Evolutionary conservation across 495 filamentous ascomycete genomes (phyloP).

Genomic region (Penicillium chermesinum): DNA sequence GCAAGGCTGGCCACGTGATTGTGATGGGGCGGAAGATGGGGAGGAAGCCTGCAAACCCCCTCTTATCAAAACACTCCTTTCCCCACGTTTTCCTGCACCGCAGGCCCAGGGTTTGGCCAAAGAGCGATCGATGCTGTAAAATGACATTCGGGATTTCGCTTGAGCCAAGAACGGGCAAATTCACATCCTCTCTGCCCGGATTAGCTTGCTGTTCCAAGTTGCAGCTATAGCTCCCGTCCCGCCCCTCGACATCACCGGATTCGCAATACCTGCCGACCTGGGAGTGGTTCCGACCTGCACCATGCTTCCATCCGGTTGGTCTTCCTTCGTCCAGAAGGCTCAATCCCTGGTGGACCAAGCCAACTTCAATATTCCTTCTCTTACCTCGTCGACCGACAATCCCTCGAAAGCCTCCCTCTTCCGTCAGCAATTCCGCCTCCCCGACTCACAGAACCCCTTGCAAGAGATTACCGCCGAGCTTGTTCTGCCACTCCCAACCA

Average conservation of each 20-base stretch:
- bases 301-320: conserved; percentile 65
- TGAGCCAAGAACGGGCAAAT: conserved; percentile 20
- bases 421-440: conserved; percentile 92
- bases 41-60: conserved; percentile 16
- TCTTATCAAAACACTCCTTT: conserved; percentile 23
- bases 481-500: conserved; percentile 62
- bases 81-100: conserved; percentile 15
- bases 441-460: conserved; percentile 81
- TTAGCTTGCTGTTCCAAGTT: conserved; percentile 18
- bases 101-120: conserved; percentile 15
- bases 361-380: conserved; percentile 55
- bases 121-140: conserved; percentile 24
- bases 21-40: conserved; percentile 6
- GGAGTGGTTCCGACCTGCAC: conserved; percentile 7
- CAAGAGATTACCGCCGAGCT: conserved; percentile 96
- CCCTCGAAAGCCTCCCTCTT: conserved; percentile 91
- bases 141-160: conserved; percentile 25
- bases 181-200: conserved; percentile 17
- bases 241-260: conserved; percentile 20
- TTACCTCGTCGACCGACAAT: conserved; percentile 64
- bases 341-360: conserved; percentile 87
- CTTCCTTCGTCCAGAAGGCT: conserved; percentile 88
- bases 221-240: conserved; percentile 21
- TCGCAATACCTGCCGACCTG: conserved; percentile 5
- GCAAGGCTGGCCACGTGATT: neutral